Evolutionary conservation across 2,329 filamentous ascomycete genomes (phyloP), one percentile per base, ranked within the genome.

Genomic region (Talaromyces marneffei): DNA sequence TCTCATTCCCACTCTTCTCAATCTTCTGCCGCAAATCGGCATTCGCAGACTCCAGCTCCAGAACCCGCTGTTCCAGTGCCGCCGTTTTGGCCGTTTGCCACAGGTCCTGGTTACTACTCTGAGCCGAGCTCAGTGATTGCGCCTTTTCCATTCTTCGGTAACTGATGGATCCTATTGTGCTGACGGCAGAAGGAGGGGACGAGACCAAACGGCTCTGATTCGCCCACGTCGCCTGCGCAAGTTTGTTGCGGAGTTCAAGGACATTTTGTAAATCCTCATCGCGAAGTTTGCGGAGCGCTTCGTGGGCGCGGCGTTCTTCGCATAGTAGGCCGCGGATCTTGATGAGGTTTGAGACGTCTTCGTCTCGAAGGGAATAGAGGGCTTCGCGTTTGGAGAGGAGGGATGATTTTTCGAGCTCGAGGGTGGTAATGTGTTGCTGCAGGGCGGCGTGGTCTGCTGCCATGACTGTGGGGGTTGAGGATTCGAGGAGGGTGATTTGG

Each of bases 301-400:
- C 73, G 20, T 77, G 72, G 18, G 75, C 72, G 18, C 75, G 71
- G 20, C 73, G 73, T 29, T 74, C 72, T 58, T 74, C 71, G 27
- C 76, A 76, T 16, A 79, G 69, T 16, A 77, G 62, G 20, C 69
- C 71, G 3, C 75, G 73, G 44, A 78, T 71, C 66, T 74, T 77
- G 65, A 78, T 75, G 63, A 78, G 73, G 63, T 78, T 79, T 56
- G 74, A 71, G 1, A 78, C 72, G 50, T 79, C 77, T 63, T 77
- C 74, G 62, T 78, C 75, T 37, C 77, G 70, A 20, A 79, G 68
- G 3, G 71, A 70, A 65, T 72, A 77, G 53, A 78, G 70, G n/a
- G 75, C 73, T 65, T 75, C 72, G 25, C 74, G 68, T 40, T 71
- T 50, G 31, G 39, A 71, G 53, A 67, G 65, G 68, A 71, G 73